phyloP scores from a whole-genome alignment of 768 basidiomycete genomes.

The Favolaschia claudopus region DNA sequence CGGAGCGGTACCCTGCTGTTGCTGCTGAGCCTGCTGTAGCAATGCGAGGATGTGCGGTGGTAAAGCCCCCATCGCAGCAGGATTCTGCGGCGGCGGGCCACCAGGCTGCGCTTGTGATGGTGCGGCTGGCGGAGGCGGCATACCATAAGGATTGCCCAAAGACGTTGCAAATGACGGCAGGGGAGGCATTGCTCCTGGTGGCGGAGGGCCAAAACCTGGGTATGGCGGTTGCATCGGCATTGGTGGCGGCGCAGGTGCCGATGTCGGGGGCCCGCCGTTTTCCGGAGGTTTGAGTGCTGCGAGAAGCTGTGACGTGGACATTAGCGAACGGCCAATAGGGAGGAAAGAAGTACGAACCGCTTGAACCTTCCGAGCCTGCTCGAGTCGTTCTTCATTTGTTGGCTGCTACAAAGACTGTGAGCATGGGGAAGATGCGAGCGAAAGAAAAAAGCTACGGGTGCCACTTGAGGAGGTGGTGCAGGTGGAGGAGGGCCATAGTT shows the following conservation, averaged over 20 bases:
- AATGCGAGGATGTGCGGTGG: slow-evolving; percentile 77
- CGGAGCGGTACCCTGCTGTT: slow-evolving; percentile 51
- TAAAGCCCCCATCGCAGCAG: slow-evolving; percentile 50
- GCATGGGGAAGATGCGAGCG: neutral
- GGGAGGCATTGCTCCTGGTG: slow-evolving; percentile 26
- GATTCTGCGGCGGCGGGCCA: slow-evolving; percentile 44
- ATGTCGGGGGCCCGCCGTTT: slow-evolving; percentile 42
- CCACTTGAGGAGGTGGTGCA: slow-evolving; percentile 28
- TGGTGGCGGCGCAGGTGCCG: slow-evolving; percentile 37
- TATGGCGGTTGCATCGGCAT: slow-evolving; percentile 47
- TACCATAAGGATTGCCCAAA: slow-evolving; percentile 31
- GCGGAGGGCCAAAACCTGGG: slow-evolving; percentile 34
- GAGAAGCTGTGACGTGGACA: slow-evolving; percentile 53
- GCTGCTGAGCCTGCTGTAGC: slow-evolving; percentile 48
- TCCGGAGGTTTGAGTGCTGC: slow-evolving; percentile 82
- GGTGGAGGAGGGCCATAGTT: slow-evolving; percentile 43
- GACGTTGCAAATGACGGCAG: slow-evolving; percentile 33
- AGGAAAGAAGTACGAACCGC: slow-evolving; percentile 51
- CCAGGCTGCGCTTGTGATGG: slow-evolving; percentile 35
- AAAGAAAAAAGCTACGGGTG: neutral
- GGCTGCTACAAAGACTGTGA: slow-evolving; percentile 38
- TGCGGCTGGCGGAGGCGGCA: slow-evolving; percentile 29
- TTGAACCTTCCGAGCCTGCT: slow-evolving; percentile 88
- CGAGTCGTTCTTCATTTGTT: slow-evolving; percentile 80
- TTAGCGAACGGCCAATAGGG: neutral